A percentile compares a stretch with the other conserved stretches of the same genome.
These are phyloP conservation scores for Mollisiaceae sp. DNA, from an alignment of 2,329 filamentous ascomycete genomes.

Conservation along the genomic window DNA sequence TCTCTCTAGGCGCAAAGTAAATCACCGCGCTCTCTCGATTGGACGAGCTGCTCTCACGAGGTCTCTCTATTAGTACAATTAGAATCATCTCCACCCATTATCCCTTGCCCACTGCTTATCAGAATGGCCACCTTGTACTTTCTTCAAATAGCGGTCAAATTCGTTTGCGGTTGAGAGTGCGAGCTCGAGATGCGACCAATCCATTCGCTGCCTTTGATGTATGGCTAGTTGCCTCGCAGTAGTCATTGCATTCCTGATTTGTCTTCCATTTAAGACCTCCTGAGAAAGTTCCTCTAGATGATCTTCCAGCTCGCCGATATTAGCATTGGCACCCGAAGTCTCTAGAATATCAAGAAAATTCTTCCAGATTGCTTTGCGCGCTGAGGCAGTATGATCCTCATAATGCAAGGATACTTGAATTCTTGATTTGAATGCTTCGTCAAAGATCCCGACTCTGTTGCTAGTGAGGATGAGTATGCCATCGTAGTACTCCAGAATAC, in stretches of 20 bases:
- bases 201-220: not conserved
- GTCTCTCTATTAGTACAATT: too few species aligned
- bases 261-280: slow-evolving; percentile 40
- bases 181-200: too few species aligned
- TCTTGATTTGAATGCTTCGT: slow-evolving; percentile 45
- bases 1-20: too few species aligned
- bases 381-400: slow-evolving; percentile 6
- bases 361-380: slow-evolving; percentile 18
- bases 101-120: too few species aligned
- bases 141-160: too few species aligned
- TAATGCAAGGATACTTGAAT: slow-evolving; percentile 45
- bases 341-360: slow-evolving; percentile 22
- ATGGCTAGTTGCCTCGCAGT: slow-evolving; percentile 33
- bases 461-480: slow-evolving; percentile 50
- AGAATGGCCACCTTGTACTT: too few species aligned
- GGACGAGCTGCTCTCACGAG: too few species aligned
- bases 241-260: slow-evolving; percentile 42
- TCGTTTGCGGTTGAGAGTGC: too few species aligned
- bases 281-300: slow-evolving; percentile 6
- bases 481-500: slow-evolving; percentile 47
- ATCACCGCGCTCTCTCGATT: too few species aligned
- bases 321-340: slow-evolving; percentile 12
- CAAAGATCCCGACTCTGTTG: slow-evolving; percentile 46
- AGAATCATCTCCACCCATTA: too few species aligned
- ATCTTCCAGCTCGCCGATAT: slow-evolving; percentile 16